Base-by-base conservation (phyloP, 192 early-diverging fungal genomes). In the Umbelopsis sp. region DNA sequence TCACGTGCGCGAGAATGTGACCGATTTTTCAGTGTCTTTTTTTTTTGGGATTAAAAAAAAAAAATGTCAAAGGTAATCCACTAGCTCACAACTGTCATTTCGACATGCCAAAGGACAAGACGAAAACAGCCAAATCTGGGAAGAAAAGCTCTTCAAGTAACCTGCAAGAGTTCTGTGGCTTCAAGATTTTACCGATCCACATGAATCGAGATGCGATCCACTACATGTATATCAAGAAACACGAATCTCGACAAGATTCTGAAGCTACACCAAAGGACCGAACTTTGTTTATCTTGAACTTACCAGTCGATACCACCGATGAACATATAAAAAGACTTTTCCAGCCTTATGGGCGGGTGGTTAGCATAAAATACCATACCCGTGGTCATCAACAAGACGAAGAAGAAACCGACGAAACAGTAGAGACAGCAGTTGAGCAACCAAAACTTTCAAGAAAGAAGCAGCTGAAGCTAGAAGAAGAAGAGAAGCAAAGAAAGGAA, bases 221-320 rank as follows among this genome's bases (percentile, higher is more conserved):
- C 74, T 88, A 77, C 47, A 65, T 89, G 20, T 89, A 88, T 65
- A 80, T 89, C 69, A 84, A 80, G 52, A 76, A 83, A 68, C 88
- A 89, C 78, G 80, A 76, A 24, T 75, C 69, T 45, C 76, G 70
- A 36, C 72, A 71, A 51, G 76, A 80, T n/a, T 80, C 81, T 5
- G 71, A 80, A 24, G 76, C 84, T 14, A 71, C 78, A n/a, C 87
- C 90, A n/a, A 74, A 79, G 24, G 80, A 83, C 76, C 85, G 84
- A 36, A 91, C 91, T 3, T 71, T 93, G 0, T 93, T 90, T 69
- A 70, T 92, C 65, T 77, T 87, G 56, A 92, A 92, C 74, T 69
- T 92, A 73, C 91, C 91, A 16, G 78, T 80, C 14, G 91, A 93
- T 68, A 81, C 91, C 20, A 90, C 91, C 2, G 85, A 89, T 68